These are phyloP conservation scores for Bruguiera sexangula DNA, from an alignment of 345 rosid species.

Conservation along the genomic window DNA sequence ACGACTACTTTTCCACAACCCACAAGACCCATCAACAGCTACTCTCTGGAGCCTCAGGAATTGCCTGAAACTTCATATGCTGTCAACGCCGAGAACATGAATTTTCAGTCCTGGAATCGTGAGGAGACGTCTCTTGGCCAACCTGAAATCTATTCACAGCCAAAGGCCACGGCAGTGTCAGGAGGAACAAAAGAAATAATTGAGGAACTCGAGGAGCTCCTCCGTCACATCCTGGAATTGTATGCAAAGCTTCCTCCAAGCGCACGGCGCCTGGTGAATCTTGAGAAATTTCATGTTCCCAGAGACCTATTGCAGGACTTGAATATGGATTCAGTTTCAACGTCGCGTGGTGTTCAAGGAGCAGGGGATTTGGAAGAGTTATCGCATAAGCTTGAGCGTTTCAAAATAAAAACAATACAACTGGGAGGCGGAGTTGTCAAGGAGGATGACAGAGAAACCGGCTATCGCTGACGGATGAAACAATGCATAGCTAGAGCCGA, in stretches of 20 bases:
- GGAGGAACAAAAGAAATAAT: conserved; percentile 13
- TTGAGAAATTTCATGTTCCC: conserved; percentile 15
- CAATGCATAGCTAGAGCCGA: too few species aligned
- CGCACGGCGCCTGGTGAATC: conserved; percentile 9
- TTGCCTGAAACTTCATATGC: conserved; percentile 5
- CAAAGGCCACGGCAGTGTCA: background rate
- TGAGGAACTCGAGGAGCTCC: conserved; percentile 20
- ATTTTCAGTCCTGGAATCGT: background rate
- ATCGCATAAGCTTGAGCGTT: conserved; percentile 28
- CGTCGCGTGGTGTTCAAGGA: conserved; percentile 2
- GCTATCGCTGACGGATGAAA: too few species aligned
- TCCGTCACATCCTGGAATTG: conserved; percentile 16
- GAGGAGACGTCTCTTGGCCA: background rate
- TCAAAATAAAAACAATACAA: conserved; percentile 24
- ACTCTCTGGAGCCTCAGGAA: conserved; percentile 1
- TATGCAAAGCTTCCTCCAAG: conserved; percentile 26
- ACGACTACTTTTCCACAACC: conserved; percentile 27
- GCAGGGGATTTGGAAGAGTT: conserved; percentile 5
- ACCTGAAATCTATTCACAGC: background rate
- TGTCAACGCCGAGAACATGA: background rate
- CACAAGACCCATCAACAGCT: conserved; percentile 30
- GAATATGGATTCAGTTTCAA: conserved; percentile 12
- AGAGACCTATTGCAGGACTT: background rate
- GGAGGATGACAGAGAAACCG: background rate
- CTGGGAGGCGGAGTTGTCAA: conserved; percentile 14